Evolutionary conservation across 2,329 filamentous ascomycete genomes (phyloP).

Genomic region (Neurospora crassa): DNA sequence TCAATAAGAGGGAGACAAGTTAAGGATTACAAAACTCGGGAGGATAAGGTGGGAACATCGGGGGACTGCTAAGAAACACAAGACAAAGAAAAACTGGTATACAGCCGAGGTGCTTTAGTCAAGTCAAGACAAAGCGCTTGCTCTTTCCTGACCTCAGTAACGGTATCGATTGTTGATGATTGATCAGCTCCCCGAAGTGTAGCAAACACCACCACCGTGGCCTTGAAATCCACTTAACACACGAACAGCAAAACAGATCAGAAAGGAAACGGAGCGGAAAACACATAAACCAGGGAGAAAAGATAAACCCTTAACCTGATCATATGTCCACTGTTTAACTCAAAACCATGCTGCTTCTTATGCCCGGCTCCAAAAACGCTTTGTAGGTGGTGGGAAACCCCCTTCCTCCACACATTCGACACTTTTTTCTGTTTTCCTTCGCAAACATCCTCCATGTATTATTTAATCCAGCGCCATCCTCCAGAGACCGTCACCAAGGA

Average conservation of each 20-base stretch:
- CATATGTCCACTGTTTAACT: not conserved
- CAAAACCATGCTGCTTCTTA: not conserved
- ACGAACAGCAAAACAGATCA: not conserved
- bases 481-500: conserved; percentile 90
- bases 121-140: not conserved
- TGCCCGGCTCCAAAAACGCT: not conserved
- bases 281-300: not conserved
- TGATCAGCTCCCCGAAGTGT: not conserved
- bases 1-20: no score
- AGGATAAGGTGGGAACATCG: not conserved
- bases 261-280: not conserved
- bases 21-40: no score
- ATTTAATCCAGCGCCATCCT: conserved; percentile 46
- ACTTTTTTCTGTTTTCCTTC: not conserved
- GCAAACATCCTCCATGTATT: not conserved
- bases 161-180: not conserved
- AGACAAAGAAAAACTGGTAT: no score
- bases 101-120: no score
- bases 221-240: not conserved
- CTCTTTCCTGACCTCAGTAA: not conserved
- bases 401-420: not conserved
- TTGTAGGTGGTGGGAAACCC: not conserved
- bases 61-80: not conserved
- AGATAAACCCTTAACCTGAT: not conserved
- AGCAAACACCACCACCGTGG: not conserved